phyloP scores from a whole-genome alignment of 73 alveolate species.

The Effrenium voratum region DNA sequence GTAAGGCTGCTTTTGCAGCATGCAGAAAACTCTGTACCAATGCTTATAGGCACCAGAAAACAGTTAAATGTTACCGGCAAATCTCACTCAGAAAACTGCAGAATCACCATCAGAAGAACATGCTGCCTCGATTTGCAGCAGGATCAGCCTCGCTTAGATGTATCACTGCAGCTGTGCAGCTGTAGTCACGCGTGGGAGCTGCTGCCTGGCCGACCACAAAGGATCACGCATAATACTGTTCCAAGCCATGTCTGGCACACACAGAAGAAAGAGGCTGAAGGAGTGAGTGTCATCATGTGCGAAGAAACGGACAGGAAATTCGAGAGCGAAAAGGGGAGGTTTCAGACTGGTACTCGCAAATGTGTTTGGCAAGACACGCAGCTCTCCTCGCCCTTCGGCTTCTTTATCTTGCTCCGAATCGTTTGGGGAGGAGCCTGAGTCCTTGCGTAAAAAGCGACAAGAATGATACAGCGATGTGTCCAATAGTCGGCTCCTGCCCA shows the following conservation, averaged over 20 bases:
- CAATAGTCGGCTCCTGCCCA: background rate
- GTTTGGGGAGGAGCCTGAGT: slow-evolving; percentile 40
- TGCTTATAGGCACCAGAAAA: background rate
- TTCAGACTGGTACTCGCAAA: too few species aligned
- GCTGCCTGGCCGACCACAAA: slow-evolving; percentile 2
- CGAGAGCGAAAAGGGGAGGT: too few species aligned
- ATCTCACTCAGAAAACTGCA: too few species aligned
- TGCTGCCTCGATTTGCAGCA: background rate
- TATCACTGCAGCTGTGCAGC: background rate
- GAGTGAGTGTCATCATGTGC: too few species aligned
- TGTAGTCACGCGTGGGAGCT: slow-evolving; percentile 68
- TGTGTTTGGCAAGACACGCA: background rate
- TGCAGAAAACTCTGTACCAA: slow-evolving; percentile 14
- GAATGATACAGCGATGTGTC: background rate
- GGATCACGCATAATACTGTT: too few species aligned
- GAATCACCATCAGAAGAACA: slow-evolving; percentile 13
- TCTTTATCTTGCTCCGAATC: slow-evolving; percentile 9
- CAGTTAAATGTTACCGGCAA: too few species aligned
- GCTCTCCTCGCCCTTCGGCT: slow-evolving; percentile 60
- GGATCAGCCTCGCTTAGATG: background rate
- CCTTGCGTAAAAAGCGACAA: background rate
- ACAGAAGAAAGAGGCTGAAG: background rate
- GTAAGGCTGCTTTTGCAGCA: slow-evolving; percentile 57
- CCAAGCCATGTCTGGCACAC: too few species aligned
- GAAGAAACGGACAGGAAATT: background rate